A percentile compares a stretch with the other conserved stretches of the same genome.
These are phyloP conservation scores for Hypomontagnella submonticulosa DNA, from an alignment of 495 filamentous ascomycete species.

Conservation along the genomic window DNA sequence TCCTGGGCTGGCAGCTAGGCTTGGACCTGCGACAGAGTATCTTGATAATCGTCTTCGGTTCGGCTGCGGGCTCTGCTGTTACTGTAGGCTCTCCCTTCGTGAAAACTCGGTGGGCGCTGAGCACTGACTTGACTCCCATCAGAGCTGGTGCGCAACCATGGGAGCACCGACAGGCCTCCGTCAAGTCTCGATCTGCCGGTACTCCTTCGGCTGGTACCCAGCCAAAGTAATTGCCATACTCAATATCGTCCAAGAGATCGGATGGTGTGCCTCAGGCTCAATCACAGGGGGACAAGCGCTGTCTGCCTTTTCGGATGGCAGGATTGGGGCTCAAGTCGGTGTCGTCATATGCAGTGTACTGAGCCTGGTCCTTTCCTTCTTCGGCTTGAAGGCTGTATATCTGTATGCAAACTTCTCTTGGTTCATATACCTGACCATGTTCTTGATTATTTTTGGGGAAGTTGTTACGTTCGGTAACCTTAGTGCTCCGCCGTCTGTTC, in stretches of 20 bases:
- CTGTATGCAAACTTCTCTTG: constrained; percentile 56
- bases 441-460: constrained; percentile 67
- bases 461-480: constrained; percentile 60
- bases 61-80: constrained; percentile 57
- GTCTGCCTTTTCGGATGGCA: constrained; percentile 60
- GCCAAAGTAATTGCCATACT: constrained; percentile 61
- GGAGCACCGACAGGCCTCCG: constrained; percentile 64
- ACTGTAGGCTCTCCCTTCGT: constrained; percentile 54
- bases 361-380: constrained; percentile 57
- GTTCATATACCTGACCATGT: constrained; percentile 65
- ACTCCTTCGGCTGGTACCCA: constrained; percentile 67
- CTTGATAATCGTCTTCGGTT: constrained; percentile 61
- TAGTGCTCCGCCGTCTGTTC: constrained; percentile 50
- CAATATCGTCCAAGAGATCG: constrained; percentile 62
- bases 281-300: constrained; percentile 64
- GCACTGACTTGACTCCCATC: background rate
- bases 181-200: constrained; percentile 64
- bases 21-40: constrained; percentile 63
- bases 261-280: constrained; percentile 59
- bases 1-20: constrained; percentile 61
- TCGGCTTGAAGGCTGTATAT: constrained; percentile 60
- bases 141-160: constrained; percentile 60
- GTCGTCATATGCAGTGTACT: constrained; percentile 59
- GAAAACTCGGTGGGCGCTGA: background rate
- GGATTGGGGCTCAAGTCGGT: constrained; percentile 57